Evolutionary conservation across 371 early-diverging fungal species (phyloP), one percentile per base, ranked within the genome.

Genomic region (Mucor racemosus): DNA sequence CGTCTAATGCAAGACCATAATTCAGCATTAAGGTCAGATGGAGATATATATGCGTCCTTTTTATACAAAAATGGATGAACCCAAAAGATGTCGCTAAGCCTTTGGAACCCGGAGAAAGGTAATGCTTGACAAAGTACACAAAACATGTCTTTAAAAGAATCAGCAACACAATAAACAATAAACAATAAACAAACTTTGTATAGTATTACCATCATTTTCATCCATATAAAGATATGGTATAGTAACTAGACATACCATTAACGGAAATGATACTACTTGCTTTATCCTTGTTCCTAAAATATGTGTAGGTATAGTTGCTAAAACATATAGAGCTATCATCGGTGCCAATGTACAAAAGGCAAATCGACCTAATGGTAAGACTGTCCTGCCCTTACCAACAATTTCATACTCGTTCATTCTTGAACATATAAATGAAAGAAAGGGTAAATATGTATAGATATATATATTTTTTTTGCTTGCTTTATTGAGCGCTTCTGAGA

Each of bases 121-220:
- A 68, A 19, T 7, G 63, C 39, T 68, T 68, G 68, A 50, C 64
- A 68, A 13, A 68, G 59, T 5, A 64, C 26, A 41, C 63, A 62
- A 58, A 68, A 58, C 17, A 48, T 26, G 19, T 64, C 68, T 68
- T 46, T 46, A 13, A 67, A 36, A 14, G 7, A 17, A 36, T 57
- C 7, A 19, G 36, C 34, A 56, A 5, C 15, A 42, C 42, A 42
- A 42, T 5, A 4, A 7, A 8, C 9, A 42, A 42, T 5, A 4
- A 7, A 8, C 9, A 48, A 8, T 9, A 48, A 17, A 21, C 48
- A 48, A 48, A 19, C 31, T 17, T n/a, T 39, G 5, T 14, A 5
- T 40, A 9, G 5, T 35, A 14, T 33, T 60, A 66, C 66, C 50
- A 34, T 66, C 53, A 14, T 40, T 41, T 40, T n/a, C 8, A 11